Conservation (phyloP, 495 filamentous ascomycete species). For the Tetracladium setigerum region DNA sequence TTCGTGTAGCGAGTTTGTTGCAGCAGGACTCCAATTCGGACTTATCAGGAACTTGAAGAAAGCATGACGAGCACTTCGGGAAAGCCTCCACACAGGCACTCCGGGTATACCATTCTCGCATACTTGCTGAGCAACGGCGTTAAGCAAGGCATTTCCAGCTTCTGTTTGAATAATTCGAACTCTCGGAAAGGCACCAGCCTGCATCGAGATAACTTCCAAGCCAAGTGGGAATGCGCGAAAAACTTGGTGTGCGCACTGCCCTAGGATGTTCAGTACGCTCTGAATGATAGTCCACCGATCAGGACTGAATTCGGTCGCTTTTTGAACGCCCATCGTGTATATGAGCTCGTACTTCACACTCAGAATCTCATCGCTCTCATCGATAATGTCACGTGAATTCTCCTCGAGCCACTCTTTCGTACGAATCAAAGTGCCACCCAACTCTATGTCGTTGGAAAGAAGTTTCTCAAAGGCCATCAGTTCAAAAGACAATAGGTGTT, state of each 20-base stretch:
- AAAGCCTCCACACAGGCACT: constrained; percentile 35
- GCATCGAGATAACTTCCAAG: constrained; percentile 4
- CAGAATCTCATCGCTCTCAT: constrained; percentile 62
- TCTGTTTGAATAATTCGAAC: constrained; percentile 5
- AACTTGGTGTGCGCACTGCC: constrained; percentile 2
- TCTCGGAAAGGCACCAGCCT: constrained; percentile 5
- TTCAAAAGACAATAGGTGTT: constrained; percentile 63
- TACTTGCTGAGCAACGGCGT: constrained; percentile 16
- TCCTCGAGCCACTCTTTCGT: constrained; percentile 36
- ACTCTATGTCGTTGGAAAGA: constrained; percentile 9
- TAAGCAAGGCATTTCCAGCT: constrained; percentile 2
- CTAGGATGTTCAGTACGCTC: constrained; percentile 40
- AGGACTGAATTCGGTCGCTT: constrained; percentile 45
- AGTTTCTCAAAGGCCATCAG: constrained; percentile 53
- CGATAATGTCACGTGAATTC: constrained; percentile 45
- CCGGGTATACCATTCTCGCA: constrained; percentile 31
- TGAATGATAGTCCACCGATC: constrained; percentile 56
- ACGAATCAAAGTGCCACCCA: constrained; percentile 31
- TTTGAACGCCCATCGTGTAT: constrained; percentile 58
- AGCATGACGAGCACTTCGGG: constrained; percentile 24
- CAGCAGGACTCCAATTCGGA: constrained; percentile 17
- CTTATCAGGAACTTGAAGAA: constrained; percentile 38
- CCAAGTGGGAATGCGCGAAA: background rate
- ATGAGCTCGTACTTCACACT: constrained; percentile 54
- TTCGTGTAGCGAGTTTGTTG: constrained; percentile 30